phyloP scores from a whole-genome alignment of 805 yeast species.

The Metschnikowia santaceciliae region DNA sequence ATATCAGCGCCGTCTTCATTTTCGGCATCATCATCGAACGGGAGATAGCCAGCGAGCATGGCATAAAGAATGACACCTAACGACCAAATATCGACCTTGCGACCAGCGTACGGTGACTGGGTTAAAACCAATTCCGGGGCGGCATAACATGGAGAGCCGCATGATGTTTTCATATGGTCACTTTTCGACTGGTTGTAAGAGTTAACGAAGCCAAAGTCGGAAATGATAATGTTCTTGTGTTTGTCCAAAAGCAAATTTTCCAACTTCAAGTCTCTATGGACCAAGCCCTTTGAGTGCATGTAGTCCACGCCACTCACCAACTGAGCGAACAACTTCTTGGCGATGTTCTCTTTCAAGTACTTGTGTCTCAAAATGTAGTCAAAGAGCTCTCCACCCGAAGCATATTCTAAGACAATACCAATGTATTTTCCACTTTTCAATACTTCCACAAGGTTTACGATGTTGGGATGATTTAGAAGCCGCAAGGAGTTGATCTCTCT shows the following conservation, averaged over 20 bases:
- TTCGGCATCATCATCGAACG: conserved; percentile 95
- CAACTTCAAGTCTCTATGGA: conserved; percentile 72
- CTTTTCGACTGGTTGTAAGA: conserved; percentile 55
- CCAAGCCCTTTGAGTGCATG: conserved; percentile 75
- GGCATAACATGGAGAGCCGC: conserved; percentile 98
- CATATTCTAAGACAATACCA: conserved; percentile 94
- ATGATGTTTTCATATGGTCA: conserved; percentile 88
- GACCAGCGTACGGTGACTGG: conserved; percentile 81
- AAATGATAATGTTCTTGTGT: conserved; percentile 78
- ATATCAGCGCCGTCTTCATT: conserved; percentile 97
- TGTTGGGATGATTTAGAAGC: conserved; percentile 86
- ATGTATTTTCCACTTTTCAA: conserved; percentile 91
- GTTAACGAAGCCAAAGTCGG: conserved; percentile 95
- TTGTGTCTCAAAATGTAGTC: conserved; percentile 86
- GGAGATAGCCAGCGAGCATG: conserved; percentile 94
- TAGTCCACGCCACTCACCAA: conserved; percentile 91
- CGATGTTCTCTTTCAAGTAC: conserved; percentile 79
- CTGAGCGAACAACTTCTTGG: conserved; percentile 88
- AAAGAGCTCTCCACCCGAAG: conserved; percentile 95
- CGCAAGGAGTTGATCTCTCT: conserved; percentile 90
- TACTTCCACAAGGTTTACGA: conserved; percentile 87
- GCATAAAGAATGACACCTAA: conserved; percentile 94
- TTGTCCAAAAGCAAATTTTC: conserved; percentile 77
- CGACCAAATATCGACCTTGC: conserved; percentile 96
- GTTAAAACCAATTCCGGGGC: conserved; percentile 95